A percentile compares a stretch with the other conserved stretches of the same genome.
Conservation (phyloP, 257 asterid genomes). For the Voacanga thouarsii region DNA sequence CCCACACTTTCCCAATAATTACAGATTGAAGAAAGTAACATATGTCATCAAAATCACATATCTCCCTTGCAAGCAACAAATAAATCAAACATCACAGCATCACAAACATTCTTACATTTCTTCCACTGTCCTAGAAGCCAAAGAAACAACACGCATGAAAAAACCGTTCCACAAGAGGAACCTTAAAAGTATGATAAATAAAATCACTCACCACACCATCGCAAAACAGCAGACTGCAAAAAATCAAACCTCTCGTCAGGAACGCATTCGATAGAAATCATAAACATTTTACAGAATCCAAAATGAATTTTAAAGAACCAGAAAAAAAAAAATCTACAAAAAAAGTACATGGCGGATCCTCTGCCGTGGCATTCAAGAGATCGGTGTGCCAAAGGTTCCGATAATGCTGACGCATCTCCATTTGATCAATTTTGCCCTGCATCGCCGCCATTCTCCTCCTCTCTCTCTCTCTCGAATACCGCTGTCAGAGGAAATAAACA, state of each 20-base stretch:
- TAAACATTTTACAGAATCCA: neutral
- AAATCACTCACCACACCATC: constrained; percentile 31
- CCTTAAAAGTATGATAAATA: neutral
- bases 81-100: neutral
- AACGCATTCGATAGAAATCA: neutral
- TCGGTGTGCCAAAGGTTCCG: constrained; percentile 33
- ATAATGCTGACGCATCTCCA: constrained; percentile 29
- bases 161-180: neutral
- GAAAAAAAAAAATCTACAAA: neutral
- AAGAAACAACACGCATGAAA: neutral
- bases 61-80: neutral
- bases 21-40: neutral
- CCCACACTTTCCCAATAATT: neutral
- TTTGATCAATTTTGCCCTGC: constrained; percentile 24
- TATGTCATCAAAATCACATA: neutral
- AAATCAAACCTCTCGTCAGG: neutral
- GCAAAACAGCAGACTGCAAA: constrained; percentile 44
- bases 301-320: neutral
- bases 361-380: constrained; percentile 22
- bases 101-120: neutral
- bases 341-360: constrained; percentile 31
- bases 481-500: neutral
- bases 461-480: neutral
- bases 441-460: constrained; percentile 18
- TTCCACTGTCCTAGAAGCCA: neutral